Conservation (phyloP, 345 rosid genomes). For the Orychophragmus violaceus region DNA sequence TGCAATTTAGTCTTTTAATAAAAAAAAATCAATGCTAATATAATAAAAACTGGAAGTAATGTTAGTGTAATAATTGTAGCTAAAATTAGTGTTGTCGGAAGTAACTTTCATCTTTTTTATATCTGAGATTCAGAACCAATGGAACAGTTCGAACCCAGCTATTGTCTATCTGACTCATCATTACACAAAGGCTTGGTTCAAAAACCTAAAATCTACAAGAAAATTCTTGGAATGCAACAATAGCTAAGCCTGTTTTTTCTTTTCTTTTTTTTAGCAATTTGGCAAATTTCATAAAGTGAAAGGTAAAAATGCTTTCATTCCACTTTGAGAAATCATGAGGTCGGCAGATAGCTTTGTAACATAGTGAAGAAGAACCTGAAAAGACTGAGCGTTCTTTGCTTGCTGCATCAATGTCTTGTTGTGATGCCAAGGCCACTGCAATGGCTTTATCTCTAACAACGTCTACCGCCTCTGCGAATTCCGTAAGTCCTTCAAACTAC, state of each 20-base stretch:
- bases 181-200: neutral
- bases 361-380: neutral
- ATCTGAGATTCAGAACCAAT: neutral
- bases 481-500: conserved; percentile 44
- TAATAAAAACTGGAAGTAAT: too few relatives aligned
- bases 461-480: conserved; percentile 67
- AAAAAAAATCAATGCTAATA: too few relatives aligned
- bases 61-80: too few relatives aligned
- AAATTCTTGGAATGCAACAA: neutral
- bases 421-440: conserved; percentile 71
- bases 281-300: neutral
- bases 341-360: neutral
- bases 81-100: too few relatives aligned
- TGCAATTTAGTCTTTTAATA: too few relatives aligned
- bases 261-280: neutral
- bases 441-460: conserved; percentile 62
- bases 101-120: neutral
- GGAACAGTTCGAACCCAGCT: neutral
- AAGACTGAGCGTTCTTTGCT: conserved; percentile 35
- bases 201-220: neutral
- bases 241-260: neutral
- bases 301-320: neutral
- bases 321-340: neutral
- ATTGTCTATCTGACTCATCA: neutral
- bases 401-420: conserved; percentile 68